phyloP scores from a whole-genome alignment of 805 yeast species.

The Cyberlindnera galapagoensis region DNA sequence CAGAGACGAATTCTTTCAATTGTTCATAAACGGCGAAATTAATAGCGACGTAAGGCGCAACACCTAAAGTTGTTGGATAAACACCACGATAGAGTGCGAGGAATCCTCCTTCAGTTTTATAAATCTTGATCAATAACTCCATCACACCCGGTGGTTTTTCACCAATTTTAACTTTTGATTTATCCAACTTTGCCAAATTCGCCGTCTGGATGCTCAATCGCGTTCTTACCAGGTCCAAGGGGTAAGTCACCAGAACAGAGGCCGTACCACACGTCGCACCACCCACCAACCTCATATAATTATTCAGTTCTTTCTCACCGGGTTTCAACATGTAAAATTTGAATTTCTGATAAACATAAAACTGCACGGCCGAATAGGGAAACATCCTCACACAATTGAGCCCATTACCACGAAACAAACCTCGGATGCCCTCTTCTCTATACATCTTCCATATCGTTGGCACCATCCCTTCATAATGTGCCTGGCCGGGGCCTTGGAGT shows the following conservation, averaged over 20 bases:
- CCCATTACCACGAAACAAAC: conserved; percentile 86
- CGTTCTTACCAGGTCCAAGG: conserved; percentile 86
- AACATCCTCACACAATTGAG: conserved; percentile 84
- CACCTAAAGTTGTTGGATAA: conserved; percentile 87
- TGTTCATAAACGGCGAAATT: conserved; percentile 88
- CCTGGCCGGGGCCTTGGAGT: conserved; percentile 57
- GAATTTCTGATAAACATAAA: conserved; percentile 68
- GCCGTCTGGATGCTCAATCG: conserved; percentile 89
- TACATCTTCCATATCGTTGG: conserved; percentile 74
- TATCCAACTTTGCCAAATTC: conserved; percentile 36
- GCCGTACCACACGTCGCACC: conserved; percentile 80
- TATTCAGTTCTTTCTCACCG: conserved; percentile 35
- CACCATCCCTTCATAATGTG: conserved; percentile 58
- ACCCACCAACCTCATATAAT: conserved; percentile 55
- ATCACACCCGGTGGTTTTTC: conserved; percentile 66
- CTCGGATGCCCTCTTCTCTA: conserved; percentile 86
- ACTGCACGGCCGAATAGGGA: conserved; percentile 94
- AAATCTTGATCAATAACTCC: conserved; percentile 50
- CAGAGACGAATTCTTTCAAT: conserved; percentile 50
- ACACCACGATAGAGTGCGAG: conserved; percentile 76
- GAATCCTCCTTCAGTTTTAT: conserved; percentile 75
- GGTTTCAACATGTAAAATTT: conserved; percentile 34
- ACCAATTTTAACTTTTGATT: conserved; percentile 31
- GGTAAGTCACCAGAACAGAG: conserved; percentile 82
- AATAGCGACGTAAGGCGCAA: conserved; percentile 92